Conservation (phyloP, 73 alveolate genomes). For the Halteria grandinella region DNA sequence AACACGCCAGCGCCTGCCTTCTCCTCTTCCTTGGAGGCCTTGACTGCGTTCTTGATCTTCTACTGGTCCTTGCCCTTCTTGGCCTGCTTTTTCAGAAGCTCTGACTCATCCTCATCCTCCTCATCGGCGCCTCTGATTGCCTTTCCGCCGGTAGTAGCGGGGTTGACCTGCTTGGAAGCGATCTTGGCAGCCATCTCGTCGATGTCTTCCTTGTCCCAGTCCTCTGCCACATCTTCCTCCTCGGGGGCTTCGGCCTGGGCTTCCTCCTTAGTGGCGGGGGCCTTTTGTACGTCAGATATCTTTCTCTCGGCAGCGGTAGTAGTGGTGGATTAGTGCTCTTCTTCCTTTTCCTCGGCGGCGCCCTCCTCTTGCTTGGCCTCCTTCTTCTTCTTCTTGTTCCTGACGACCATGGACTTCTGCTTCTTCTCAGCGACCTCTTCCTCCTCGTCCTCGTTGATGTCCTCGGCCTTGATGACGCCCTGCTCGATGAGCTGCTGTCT, state of each 20-base stretch:
- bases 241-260: conserved; percentile 62
- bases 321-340: conserved; percentile 27
- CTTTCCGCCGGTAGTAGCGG: conserved; percentile 19
- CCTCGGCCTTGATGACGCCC: conserved; percentile 44
- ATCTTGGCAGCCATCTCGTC: conserved; percentile 12
- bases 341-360: conserved; percentile 73
- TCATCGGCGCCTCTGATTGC: conserved; percentile 55
- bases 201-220: conserved; percentile 52
- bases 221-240: conserved; percentile 72
- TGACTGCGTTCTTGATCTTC: not conserved
- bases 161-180: conserved; percentile 8
- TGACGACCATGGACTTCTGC: conserved; percentile 46
- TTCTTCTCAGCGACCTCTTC: conserved; percentile 58
- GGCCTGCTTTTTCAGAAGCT: conserved; percentile 21
- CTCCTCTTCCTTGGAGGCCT: conserved; percentile 38
- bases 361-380: conserved; percentile 33
- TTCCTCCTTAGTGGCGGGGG: conserved; percentile 8
- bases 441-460: conserved; percentile 29
- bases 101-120: conserved; percentile 27
- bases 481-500: conserved; percentile 56
- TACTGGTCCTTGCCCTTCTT: conserved; percentile 36
- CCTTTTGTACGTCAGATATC: conserved; percentile 35
- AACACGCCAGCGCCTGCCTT: conserved; percentile 42
- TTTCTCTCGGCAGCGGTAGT: not conserved
- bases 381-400: conserved; percentile 69